Percentiles rank a stretch among this genome's conserved stretches.
Conservation (phyloP, 1,139 yeast genomes). For the Blastobotrys persicus region DNA sequence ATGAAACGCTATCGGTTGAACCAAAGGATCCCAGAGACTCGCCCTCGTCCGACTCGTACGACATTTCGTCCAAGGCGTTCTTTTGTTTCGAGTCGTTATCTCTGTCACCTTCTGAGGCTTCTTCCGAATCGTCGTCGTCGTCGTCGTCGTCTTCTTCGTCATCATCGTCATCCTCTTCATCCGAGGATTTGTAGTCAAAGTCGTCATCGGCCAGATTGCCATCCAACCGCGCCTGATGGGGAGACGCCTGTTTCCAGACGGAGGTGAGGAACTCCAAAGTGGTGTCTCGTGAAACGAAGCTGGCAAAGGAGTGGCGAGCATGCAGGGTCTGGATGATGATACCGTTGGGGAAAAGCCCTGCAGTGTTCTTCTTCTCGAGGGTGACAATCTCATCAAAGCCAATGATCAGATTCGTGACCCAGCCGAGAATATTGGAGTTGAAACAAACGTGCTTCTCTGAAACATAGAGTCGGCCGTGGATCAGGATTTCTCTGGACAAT, state of each 20-base stretch:
- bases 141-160: constrained; percentile 28
- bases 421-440: constrained; percentile 87
- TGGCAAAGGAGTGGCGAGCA: constrained; percentile 72
- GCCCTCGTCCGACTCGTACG: constrained; percentile 12
- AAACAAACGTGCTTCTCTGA: constrained; percentile 82
- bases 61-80: constrained; percentile 12
- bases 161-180: constrained; percentile 25
- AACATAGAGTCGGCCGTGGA: constrained; percentile 89
- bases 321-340: constrained; percentile 68
- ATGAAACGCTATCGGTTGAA: constrained; percentile 9
- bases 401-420: constrained; percentile 81
- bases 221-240: constrained; percentile 36
- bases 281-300: constrained; percentile 78
- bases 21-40: constrained; percentile 20
- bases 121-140: constrained; percentile 26
- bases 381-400: constrained; percentile 68
- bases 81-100: constrained; percentile 23
- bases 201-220: constrained; percentile 19
- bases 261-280: constrained; percentile 62
- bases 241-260: constrained; percentile 38
- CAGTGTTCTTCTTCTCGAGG: constrained; percentile 79
- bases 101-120: constrained; percentile 28
- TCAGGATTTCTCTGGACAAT: constrained; percentile 74
- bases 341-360: constrained; percentile 90
- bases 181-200: constrained; percentile 14